Base-by-base conservation (phyloP, 2,329 filamentous ascomycete species). In the Colletotrichum salicis region DNA sequence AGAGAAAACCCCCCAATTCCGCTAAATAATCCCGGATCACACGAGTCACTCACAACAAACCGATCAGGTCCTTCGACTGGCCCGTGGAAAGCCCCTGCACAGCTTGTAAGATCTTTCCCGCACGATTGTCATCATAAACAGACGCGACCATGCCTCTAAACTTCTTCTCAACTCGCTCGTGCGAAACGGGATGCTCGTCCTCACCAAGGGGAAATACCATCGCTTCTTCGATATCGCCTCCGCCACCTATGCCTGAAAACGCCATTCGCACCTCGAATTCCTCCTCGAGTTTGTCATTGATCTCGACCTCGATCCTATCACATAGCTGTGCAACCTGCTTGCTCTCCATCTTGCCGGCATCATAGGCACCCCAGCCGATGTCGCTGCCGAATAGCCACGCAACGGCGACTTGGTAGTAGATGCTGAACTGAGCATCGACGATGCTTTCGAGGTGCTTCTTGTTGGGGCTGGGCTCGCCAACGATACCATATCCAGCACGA, bases 131-230 rank as follows among this genome's bases (percentile, higher is more conserved):
- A 45, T 54, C 69, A 35, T 69, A 77, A 8, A 75, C 72, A 11
- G 74, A 61, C 15, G 54, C 57, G 19, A 74, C 76, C 37, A 77
- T 62, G 33, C 75, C 71, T n/a, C 75, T 59, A 52, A 78, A 76
- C 61, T 78, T 78, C 5, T 61, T 55, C 13, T 74, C 73, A n/a
- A 78, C 74, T 11, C 62, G 70, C 41, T 76, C 74, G 19, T 65
- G 72, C 8, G 70, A 70, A 33, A 77, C 75, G 0, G 76, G 76
- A 59, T 77, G 69, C 48, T 76, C 68, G 22, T 71, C 62, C 60
- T 79, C 76, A 31, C 76, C 76, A 12, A 76, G 64, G 4, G 76
- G 75, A 24, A 69, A 74, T 7, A 74, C 59, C 41, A 75, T 41
- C 4, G 60, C 57, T 22, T 73, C 75, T 4, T 74, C 57, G 11